These are phyloP conservation scores for Trametes sp. DNA, from an alignment of 1,284 basidiomycete species.

Conservation along the genomic window DNA sequence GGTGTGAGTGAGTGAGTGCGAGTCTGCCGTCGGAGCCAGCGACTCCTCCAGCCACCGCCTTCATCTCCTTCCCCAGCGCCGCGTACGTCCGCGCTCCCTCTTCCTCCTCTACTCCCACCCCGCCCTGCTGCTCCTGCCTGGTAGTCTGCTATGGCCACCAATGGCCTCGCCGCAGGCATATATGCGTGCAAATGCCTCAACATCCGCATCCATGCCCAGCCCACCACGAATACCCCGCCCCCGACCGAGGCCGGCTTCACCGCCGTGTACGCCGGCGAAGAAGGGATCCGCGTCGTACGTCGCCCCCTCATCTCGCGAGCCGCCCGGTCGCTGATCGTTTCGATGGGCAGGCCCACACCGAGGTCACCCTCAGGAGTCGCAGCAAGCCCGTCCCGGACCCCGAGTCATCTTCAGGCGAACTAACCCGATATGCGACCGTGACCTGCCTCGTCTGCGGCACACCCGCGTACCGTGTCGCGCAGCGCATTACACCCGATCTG, in stretches of 20 bases:
- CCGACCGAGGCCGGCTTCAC: constrained; percentile 55
- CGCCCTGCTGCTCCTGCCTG: constrained; percentile 3
- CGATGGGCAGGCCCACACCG: constrained; percentile 63
- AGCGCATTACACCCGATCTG: constrained; percentile 61
- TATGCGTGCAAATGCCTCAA: constrained; percentile 79
- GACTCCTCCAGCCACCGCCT: constrained; percentile 18
- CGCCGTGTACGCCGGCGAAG: constrained; percentile 68
- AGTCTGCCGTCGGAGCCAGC: constrained; percentile 1
- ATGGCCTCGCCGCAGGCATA: constrained; percentile 35
- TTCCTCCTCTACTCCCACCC: constrained; percentile 5
- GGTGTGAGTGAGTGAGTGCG: constrained; percentile 13
- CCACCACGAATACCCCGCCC: constrained; percentile 31
- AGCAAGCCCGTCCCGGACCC: constrained; percentile 55
- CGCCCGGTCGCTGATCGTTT: constrained; percentile 20
- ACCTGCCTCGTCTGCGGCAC: constrained; percentile 75
- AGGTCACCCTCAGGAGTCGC: constrained; percentile 71
- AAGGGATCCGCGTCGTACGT: constrained; percentile 72
- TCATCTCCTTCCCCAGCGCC: background rate
- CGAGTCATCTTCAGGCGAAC: constrained; percentile 50
- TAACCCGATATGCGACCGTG: constrained; percentile 66
- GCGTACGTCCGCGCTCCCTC: constrained; percentile 14
- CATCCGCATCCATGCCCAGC: constrained; percentile 55
- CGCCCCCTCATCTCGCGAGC: constrained; percentile 20
- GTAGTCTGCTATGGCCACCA: constrained; percentile 38
- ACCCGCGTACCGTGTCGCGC: constrained; percentile 73